These are phyloP conservation scores for Nelumbo lutea DNA, from an alignment of 164 flowering plant genomes.

Conservation along the genomic window DNA sequence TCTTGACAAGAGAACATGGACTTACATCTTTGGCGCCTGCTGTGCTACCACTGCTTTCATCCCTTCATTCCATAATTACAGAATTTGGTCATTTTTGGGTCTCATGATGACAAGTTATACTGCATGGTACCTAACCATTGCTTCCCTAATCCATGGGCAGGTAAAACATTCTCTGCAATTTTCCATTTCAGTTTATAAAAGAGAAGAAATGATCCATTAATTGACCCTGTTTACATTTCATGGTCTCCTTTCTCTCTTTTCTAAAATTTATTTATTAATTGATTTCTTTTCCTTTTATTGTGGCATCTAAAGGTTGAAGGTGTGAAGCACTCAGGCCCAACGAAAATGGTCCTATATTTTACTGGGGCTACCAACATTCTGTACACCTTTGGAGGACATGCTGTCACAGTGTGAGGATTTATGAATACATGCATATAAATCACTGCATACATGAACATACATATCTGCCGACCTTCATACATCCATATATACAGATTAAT, in stretches of 20 bases:
- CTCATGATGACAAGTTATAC: slow-evolving; percentile 88
- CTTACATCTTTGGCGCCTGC: slow-evolving; percentile 86
- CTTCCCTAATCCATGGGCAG: slow-evolving; percentile 77
- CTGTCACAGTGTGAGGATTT: slow-evolving; percentile 74
- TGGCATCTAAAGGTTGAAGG: slow-evolving; percentile 43
- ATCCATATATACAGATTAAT: too few species aligned
- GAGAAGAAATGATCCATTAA: not conserved
- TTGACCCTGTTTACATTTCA: not conserved
- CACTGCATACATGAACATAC: too few species aligned
- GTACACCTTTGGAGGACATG: slow-evolving; percentile 82
- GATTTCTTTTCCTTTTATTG: not conserved
- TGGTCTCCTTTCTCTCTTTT: not conserved
- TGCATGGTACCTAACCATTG: slow-evolving; percentile 83
- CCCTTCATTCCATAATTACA: slow-evolving; percentile 84
- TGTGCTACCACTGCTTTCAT: slow-evolving; percentile 80
- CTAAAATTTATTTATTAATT: not conserved
- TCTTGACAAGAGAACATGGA: slow-evolving; percentile 41
- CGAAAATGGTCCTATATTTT: slow-evolving; percentile 48
- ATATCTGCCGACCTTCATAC: too few species aligned
- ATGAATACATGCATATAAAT: not conserved
- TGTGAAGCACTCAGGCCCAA: slow-evolving; percentile 68
- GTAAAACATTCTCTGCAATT: slow-evolving; percentile 20
- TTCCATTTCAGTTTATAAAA: not conserved
- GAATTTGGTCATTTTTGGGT: slow-evolving; percentile 37
- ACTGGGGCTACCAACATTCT: too few species aligned